These are phyloP conservation scores for Cyathus striatus DNA, from an alignment of 768 basidiomycete species.

Conservation along the genomic window DNA sequence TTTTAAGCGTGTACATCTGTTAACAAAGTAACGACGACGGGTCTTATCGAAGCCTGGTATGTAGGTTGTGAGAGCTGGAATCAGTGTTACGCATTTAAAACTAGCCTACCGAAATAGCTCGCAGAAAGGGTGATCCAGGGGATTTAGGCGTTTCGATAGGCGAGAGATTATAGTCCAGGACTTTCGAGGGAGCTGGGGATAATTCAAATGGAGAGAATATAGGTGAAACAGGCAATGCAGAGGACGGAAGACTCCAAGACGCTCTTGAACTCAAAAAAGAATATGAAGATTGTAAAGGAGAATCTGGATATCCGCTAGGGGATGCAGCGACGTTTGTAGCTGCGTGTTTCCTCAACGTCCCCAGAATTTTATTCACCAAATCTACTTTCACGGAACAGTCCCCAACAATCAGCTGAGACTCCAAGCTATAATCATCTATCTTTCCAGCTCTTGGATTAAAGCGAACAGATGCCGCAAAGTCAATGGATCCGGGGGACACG, in stretches of 20 bases:
- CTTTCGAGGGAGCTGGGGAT: slow-evolving; percentile 11
- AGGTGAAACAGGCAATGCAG: slow-evolving; percentile 13
- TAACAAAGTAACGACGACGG: slow-evolving; percentile 30
- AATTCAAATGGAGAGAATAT: slow-evolving; percentile 7
- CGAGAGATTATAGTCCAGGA: slow-evolving; percentile 11
- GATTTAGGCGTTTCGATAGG: slow-evolving; percentile 20
- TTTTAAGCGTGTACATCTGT: slow-evolving; percentile 33
- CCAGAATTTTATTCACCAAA: slow-evolving; percentile 27
- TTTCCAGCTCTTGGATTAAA: slow-evolving; percentile 56
- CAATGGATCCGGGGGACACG: slow-evolving; percentile 37
- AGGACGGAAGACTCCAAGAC: slow-evolving; percentile 13
- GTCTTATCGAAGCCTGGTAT: slow-evolving; percentile 42
- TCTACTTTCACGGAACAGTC: slow-evolving; percentile 44
- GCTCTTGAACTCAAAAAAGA: no score
- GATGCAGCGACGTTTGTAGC: no score
- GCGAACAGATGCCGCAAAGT: slow-evolving; percentile 40
- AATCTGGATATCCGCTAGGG: no score
- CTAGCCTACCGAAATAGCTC: slow-evolving; percentile 36
- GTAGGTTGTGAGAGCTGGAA: slow-evolving; percentile 1
- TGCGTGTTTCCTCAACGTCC: slow-evolving; percentile 12
- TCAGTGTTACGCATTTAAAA: neutral
- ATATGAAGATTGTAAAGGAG: no score
- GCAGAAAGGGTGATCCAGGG: slow-evolving; percentile 32
- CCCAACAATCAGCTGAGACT: slow-evolving; percentile 38
- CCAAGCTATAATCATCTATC: slow-evolving; percentile 49